These are phyloP conservation scores for Pugionium cornutum DNA, from an alignment of 345 rosid species.

Conservation along the genomic window DNA sequence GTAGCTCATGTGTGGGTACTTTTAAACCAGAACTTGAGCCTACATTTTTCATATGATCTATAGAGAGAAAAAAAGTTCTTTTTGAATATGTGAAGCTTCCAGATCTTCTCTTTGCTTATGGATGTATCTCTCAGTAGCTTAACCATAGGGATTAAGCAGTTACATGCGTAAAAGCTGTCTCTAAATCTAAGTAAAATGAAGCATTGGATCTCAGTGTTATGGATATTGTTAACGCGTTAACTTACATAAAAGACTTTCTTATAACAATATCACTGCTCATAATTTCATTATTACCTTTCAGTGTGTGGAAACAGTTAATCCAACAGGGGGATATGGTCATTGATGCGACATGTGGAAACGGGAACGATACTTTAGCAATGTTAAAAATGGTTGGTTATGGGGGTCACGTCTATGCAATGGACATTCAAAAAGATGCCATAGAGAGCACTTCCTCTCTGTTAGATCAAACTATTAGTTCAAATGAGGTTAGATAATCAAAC, in stretches of 20 bases:
- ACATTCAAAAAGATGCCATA: conserved; percentile 72
- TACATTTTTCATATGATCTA: background rate
- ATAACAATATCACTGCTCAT: background rate
- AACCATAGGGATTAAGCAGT: background rate
- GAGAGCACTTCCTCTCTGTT: conserved; percentile 56
- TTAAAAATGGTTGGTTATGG: conserved; percentile 53
- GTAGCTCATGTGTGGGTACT: conserved; percentile 82
- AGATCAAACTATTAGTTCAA: conserved; percentile 45
- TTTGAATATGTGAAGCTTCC: background rate
- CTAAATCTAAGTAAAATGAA: background rate
- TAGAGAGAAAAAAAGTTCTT: background rate
- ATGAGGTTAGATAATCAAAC: conserved; percentile 56
- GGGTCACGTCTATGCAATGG: conserved; percentile 76
- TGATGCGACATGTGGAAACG: conserved; percentile 94
- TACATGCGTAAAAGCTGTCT: background rate
- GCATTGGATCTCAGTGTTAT: background rate
- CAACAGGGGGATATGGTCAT: conserved; percentile 68
- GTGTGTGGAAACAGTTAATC: conserved; percentile 77
- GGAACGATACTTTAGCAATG: conserved; percentile 77
- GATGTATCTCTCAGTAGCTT: background rate
- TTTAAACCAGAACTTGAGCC: background rate
- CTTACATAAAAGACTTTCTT: background rate
- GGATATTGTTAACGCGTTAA: background rate
- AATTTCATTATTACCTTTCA: conserved; percentile 31
- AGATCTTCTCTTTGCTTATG: background rate